Evolutionary conservation across 768 basidiomycete species (phyloP), one percentile per base, ranked within the genome.

Genomic region (Hebeloma cylindrosporum): DNA sequence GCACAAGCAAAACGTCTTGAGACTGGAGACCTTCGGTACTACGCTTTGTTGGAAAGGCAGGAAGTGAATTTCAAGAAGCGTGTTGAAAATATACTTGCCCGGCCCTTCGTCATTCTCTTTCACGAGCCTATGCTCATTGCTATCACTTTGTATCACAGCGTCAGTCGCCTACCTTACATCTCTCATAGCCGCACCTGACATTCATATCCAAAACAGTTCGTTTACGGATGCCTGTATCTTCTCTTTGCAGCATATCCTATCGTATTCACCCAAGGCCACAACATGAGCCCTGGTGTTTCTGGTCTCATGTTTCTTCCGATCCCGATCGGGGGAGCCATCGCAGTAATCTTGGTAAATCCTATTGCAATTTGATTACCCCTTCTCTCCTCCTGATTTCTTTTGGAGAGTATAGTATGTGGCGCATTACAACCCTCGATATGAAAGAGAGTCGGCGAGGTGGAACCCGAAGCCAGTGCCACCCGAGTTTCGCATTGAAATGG

Each of bases 51-150:
- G 50, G 80, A 82, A 63, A 66, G 53, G 14, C 55, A 66, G 16
- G 61, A 67, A 18, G 53, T 69, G 29, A 62, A 68, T 3, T 44
- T 76, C 26, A 49, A 60, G 14, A 65, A 76, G 31, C 69, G 71
- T 9, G 36, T 73, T 6, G 71, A 78, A 47, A 60, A 70, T 46
- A 71, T 78, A 4, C 58, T 83, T 30, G 70, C 72, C 26, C 70
- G 75, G 26, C 87, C 87, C 0, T 84, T 85, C 62, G 66, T 74
- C 23, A 70, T 90, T 30, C 70, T 89, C 18, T 72, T 80, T 49
- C 69, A 60, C 17, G 88, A 88, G 58, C 81, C 82, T 0, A 83
- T 85, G 68, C 60, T 87, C n/a, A 61, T 86, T 3, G 71, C 75
- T 2, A 64, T 80, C n/a, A 79, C 80, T 0, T 22, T 75, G 4